Percentiles rank a stretch among this genome's conserved stretches.
These are phyloP conservation scores for Drosera capensis DNA, from an alignment of 148 eudicot species.

Conservation along the genomic window DNA sequence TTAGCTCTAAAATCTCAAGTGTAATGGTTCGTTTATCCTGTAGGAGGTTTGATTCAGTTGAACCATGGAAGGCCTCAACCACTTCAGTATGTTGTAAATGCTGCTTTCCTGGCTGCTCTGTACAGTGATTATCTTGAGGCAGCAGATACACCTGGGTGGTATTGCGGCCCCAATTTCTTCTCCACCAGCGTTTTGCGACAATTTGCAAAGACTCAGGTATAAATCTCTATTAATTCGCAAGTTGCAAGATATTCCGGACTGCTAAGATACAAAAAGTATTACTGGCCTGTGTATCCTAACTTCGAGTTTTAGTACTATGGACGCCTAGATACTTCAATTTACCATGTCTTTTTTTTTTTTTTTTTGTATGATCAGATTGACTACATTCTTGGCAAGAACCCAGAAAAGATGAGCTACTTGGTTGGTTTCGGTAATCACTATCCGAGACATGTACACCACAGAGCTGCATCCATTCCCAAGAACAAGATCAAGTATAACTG, in stretches of 20 bases:
- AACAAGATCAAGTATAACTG: conserved; percentile 73
- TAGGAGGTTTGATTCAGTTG: conserved; percentile 80
- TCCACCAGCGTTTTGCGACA: conserved; percentile 42
- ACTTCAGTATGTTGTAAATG: conserved; percentile 89
- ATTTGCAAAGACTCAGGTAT: conserved; percentile 81
- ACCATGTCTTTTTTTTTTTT: background rate
- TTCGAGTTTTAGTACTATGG: too few relatives aligned
- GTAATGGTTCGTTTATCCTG: conserved; percentile 1
- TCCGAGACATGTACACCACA: conserved; percentile 79
- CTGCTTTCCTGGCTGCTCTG: conserved; percentile 80
- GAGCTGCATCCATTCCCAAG: conserved; percentile 90
- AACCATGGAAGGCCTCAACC: conserved; percentile 91
- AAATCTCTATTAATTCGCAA: background rate
- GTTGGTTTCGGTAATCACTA: conserved; percentile 67
- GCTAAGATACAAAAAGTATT: too few relatives aligned
- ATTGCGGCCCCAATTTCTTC: conserved; percentile 77
- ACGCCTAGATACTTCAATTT: background rate
- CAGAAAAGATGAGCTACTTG: conserved; percentile 72
- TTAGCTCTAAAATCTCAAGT: background rate
- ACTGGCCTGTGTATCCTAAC: too few relatives aligned
- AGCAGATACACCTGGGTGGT: conserved; percentile 89
- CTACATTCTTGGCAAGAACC: conserved; percentile 81
- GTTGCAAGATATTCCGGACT: too few relatives aligned
- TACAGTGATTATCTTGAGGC: conserved; percentile 77
- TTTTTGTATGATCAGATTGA: conserved; percentile 37